Evolutionary conservation across 441 rosid species (phyloP).

Genomic region (Bruguiera hainesii): DNA sequence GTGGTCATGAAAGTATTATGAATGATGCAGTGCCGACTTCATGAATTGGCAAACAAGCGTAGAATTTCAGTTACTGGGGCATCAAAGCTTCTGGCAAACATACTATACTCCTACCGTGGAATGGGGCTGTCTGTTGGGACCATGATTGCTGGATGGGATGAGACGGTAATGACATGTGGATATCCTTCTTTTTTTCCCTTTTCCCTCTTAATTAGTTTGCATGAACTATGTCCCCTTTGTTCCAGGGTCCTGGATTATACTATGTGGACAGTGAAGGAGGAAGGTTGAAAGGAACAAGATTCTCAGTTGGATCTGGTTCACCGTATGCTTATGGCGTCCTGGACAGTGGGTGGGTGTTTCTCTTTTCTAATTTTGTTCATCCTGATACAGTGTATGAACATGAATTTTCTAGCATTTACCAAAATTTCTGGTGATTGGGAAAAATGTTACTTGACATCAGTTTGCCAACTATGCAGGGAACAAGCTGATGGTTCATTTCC

Average conservation of each 20-base stretch:
- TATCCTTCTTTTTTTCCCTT: background rate
- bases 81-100: constrained; percentile 94
- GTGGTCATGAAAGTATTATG: constrained; percentile 25
- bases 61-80: constrained; percentile 98
- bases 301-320: constrained; percentile 98
- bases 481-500: too few relatives aligned
- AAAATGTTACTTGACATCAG: too few relatives aligned
- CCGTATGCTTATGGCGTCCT: constrained; percentile 98
- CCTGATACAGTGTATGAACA: too few relatives aligned
- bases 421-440: too few relatives aligned
- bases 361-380: constrained; percentile 6
- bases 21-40: constrained; percentile 73
- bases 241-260: constrained; percentile 94
- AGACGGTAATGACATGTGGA: constrained; percentile 51
- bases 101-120: constrained; percentile 95
- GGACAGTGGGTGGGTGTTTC: constrained; percentile 74
- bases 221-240: constrained; percentile 10
- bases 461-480: too few relatives aligned
- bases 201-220: background rate
- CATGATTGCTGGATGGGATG: constrained; percentile 99
- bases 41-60: constrained; percentile 95
- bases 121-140: constrained; percentile 99
- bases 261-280: constrained; percentile 99
- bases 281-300: constrained; percentile 87
- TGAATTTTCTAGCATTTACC: background rate